Conservation (phyloP, 768 basidiomycete species). For the Mycena haematopus region DNA sequence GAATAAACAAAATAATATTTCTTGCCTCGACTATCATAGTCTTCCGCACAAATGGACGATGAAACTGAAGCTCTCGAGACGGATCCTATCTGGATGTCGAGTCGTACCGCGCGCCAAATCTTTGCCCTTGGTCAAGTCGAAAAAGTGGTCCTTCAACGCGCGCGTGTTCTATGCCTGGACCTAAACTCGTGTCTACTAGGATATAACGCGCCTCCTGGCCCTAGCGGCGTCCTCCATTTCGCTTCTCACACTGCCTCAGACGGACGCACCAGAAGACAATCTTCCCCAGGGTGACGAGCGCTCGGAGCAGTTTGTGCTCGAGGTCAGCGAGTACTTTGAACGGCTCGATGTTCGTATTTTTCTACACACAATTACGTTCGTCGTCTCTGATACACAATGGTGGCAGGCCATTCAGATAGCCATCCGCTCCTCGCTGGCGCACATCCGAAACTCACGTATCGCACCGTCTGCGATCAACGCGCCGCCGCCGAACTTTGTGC, state of each 20-base stretch:
- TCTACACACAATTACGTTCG: constrained; percentile 1
- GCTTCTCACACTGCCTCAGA: constrained; percentile 82
- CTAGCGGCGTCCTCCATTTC: constrained; percentile 82
- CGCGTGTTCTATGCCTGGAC: background rate
- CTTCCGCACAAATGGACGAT: constrained; percentile 37
- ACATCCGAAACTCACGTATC: constrained; percentile 82
- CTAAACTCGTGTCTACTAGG: constrained; percentile 37
- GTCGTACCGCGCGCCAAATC: constrained; percentile 82
- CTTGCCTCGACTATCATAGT: constrained; percentile 27
- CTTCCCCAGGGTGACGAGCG: constrained; percentile 84
- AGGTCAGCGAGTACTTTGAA: constrained; percentile 87
- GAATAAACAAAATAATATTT: constrained; percentile 8
- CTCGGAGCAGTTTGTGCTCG: constrained; percentile 84
- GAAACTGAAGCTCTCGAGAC: constrained; percentile 52
- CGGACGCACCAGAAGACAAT: constrained; percentile 68
- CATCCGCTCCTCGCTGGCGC: constrained; percentile 80
- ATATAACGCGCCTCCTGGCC: constrained; percentile 73
- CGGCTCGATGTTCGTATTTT: constrained; percentile 68
- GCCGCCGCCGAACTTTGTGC: constrained; percentile 73
- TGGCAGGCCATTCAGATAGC: constrained; percentile 74
- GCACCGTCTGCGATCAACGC: constrained; percentile 90
- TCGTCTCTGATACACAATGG: constrained; percentile 4
- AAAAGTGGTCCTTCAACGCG: constrained; percentile 63
- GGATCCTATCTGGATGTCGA: constrained; percentile 83
- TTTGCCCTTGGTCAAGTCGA: constrained; percentile 82